Conservation (phyloP, 2,329 filamentous ascomycete genomes). For the Fusarium hostae region DNA sequence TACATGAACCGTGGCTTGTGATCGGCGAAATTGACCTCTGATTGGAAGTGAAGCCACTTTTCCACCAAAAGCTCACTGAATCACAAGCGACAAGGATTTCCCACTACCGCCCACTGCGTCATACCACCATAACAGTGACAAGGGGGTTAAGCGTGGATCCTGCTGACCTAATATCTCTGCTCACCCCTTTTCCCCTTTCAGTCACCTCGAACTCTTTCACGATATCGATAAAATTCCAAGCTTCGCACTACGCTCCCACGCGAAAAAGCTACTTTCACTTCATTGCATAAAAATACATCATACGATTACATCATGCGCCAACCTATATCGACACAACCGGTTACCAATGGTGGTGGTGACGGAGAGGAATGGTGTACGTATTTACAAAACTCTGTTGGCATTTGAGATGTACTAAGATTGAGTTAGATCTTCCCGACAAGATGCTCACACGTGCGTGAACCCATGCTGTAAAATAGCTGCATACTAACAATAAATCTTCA, state of each 20-base stretch:
- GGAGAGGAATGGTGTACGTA: conserved; percentile 35
- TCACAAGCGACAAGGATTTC: neutral
- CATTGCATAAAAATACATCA: neutral
- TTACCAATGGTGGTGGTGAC: conserved; percentile 5
- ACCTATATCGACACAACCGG: neutral
- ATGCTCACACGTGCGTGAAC: conserved; percentile 35
- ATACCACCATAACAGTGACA: neutral
- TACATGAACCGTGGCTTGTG: neutral
- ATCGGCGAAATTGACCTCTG: neutral
- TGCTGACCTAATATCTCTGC: conserved; percentile 29
- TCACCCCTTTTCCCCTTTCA: conserved; percentile 33
- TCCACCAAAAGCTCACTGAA: neutral
- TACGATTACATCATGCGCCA: conserved; percentile 22
- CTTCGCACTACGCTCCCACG: neutral
- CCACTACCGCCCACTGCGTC: conserved; percentile 2
- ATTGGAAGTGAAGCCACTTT: neutral
- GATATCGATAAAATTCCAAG: conserved; percentile 12
- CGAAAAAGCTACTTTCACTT: neutral
- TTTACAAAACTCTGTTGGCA: neutral
- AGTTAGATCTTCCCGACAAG: conserved; percentile 32
- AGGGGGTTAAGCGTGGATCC: neutral
- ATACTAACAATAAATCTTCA: conserved; percentile 16
- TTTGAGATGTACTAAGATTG: neutral
- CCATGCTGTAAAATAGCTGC: neutral
- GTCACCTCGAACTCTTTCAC: conserved; percentile 7